These are phyloP conservation scores for Tetracladium setigerum DNA, from an alignment of 495 filamentous ascomycete genomes.

Conservation along the genomic window DNA sequence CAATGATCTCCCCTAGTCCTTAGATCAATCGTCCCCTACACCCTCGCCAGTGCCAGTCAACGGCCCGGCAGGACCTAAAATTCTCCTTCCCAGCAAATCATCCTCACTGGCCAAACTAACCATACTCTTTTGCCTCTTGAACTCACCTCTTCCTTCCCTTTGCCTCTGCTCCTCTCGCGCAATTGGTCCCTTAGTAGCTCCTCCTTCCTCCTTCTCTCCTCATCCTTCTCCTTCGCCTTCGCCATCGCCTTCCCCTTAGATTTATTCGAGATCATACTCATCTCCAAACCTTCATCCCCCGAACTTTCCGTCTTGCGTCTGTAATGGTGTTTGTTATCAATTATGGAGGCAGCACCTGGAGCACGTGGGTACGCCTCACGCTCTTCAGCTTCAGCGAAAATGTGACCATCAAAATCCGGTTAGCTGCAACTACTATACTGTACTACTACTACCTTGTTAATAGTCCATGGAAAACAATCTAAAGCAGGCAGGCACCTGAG, in stretches of 20 bases:
- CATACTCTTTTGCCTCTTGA: constrained; percentile 43
- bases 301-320: constrained; percentile 44
- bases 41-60: constrained; percentile 61
- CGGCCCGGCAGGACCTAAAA: constrained; percentile 74
- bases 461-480: too few species aligned
- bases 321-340: constrained; percentile 31
- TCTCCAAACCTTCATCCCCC: constrained; percentile 77
- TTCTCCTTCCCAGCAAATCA: constrained; percentile 74
- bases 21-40: constrained; percentile 27
- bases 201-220: constrained; percentile 27
- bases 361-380: too few species aligned
- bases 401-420: too few species aligned
- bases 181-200: constrained; percentile 22
- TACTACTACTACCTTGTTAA: too few species aligned
- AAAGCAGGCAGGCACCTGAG: too few species aligned
- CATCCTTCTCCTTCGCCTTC: constrained; percentile 15
- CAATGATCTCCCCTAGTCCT: too few species aligned
- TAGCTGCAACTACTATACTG: too few species aligned
- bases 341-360: too few species aligned
- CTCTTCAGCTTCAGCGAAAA: too few species aligned
- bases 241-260: too few species aligned
- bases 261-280: constrained; percentile 52
- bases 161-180: constrained; percentile 21
- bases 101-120: constrained; percentile 75
- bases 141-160: constrained; percentile 13